phyloP scores from a whole-genome alignment of 805 yeast genomes.

The Teunomyces tritomae region DNA sequence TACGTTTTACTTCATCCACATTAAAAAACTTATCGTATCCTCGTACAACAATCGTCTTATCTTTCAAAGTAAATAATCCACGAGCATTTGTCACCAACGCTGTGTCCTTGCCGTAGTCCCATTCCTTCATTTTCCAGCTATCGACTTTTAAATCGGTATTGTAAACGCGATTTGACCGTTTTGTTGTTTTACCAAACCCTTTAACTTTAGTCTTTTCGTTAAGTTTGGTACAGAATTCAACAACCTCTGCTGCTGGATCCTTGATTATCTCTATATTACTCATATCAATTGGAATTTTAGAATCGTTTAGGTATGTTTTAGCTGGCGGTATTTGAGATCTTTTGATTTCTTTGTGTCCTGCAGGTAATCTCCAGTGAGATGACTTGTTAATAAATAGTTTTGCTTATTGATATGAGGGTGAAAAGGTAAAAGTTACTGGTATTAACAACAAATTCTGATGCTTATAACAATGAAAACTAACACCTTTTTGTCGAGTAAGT shows the following conservation, averaged over 20 bases:
- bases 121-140: constrained; percentile 84
- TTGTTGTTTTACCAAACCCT: constrained; percentile 21
- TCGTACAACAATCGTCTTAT: constrained; percentile 58
- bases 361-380: too few species aligned
- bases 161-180: constrained; percentile 12
- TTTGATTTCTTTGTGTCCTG: too few species aligned
- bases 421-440: too few species aligned
- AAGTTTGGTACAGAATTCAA: constrained; percentile 17
- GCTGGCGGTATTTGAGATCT: too few species aligned
- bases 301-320: too few species aligned
- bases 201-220: constrained; percentile 14
- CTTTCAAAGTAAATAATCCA: constrained; percentile 65
- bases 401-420: too few species aligned
- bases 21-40: constrained; percentile 97
- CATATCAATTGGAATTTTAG: background rate
- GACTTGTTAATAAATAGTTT: too few species aligned
- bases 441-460: too few species aligned
- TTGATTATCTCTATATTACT: background rate
- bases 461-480: too few species aligned
- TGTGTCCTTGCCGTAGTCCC: constrained; percentile 65
- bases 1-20: constrained; percentile 57
- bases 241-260: constrained; percentile 9
- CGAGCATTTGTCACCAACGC: constrained; percentile 58
- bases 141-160: constrained; percentile 10
- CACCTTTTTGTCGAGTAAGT: too few species aligned